phyloP scores from a whole-genome alignment of 371 early-diverging fungal genomes.

The Nematocida homosporus region DNA sequence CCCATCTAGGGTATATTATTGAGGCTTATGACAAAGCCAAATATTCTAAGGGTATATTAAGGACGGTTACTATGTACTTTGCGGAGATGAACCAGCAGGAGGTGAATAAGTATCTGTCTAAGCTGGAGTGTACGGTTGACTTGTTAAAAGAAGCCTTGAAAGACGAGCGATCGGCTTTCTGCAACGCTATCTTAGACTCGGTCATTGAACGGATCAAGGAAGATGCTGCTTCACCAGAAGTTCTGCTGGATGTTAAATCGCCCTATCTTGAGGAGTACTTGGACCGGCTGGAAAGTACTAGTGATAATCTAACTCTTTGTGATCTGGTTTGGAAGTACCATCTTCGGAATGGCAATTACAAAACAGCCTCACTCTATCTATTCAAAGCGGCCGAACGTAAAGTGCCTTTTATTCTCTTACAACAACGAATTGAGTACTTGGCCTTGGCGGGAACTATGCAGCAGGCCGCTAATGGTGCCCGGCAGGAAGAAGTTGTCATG shows the following conservation, averaged over 20 bases:
- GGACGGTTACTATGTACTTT: conserved; percentile 2
- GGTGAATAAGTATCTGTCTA: conserved; percentile 16
- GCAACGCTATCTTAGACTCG: conserved; percentile 40
- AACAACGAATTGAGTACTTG: conserved; percentile 49
- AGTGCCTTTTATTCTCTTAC: conserved; percentile 19
- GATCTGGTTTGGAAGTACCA: conserved; percentile 57
- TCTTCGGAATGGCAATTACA: conserved; percentile 40
- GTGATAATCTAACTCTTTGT: conserved; percentile 9
- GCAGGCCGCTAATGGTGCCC: neutral
- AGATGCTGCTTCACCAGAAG: conserved; percentile 3
- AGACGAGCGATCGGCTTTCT: conserved; percentile 36
- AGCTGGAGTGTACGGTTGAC: conserved; percentile 45
- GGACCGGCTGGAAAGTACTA: conserved; percentile 31
- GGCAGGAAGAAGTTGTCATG: neutral
- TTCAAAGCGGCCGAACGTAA: conserved; percentile 25
- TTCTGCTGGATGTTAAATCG: conserved; percentile 34
- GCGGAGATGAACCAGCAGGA: neutral
- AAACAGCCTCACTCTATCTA: conserved; percentile 37
- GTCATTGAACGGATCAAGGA: conserved; percentile 31
- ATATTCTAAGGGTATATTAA: conserved; percentile 38
- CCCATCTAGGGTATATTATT: conserved; percentile 22
- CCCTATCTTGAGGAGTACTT: conserved; percentile 53
- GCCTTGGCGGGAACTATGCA: conserved; percentile 53
- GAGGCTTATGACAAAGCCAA: conserved; percentile 29
- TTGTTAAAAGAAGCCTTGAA: conserved; percentile 42